Base-by-base conservation (phyloP, 176 grass and related monocot species). In the Cenchrus americanus region DNA sequence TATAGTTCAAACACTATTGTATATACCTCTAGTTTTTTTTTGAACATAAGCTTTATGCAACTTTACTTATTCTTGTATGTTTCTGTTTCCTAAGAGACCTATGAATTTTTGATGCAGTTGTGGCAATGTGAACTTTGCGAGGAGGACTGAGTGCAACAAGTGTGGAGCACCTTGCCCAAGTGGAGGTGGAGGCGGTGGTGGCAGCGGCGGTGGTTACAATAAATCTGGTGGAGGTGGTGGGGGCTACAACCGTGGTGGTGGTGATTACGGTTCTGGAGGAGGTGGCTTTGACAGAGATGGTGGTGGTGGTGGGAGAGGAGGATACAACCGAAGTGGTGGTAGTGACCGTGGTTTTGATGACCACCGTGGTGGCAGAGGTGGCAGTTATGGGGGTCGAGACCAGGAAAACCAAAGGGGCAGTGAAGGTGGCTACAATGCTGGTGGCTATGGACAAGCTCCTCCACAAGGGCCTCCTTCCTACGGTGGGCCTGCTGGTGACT, bases 81-180 rank as follows among this genome's bases (percentile, higher is more conserved):
- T 1, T 42, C 11, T 80, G 10, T 43, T 86, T 86, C 57, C 26
- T 89, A 48, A 82, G 23, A 48, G 5, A 55, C 26, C 10, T 77
- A 32, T 76, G 34, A 66, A 73, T 62, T 86, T 17, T 80, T 86
- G 58, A 60, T 86, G 50, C 81, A 99, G 97, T 62, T 99, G 97
- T n/a, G 91, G 91, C 47, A 99, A 99, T 37, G 66, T 99, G 84
- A 99, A 99, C 86, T 99, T 99, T 51, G 97, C 97, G 8, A 94
- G 97, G 79, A 92, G 97, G 75, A 90, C 84, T 54, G 93, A 99
- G 58, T 99, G 97, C 93, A 99, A 99, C 42, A 99, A 96, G 71
- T 99, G 97, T 86, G 91, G 93, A 37, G 32, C 97, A 62, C 86
- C 82, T 40, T 69, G 53, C 83, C 93, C 97, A 44, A 68, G 77